Base-by-base conservation (phyloP, 192 early-diverging fungal genomes). In the Phycomyces blakesleeanus region DNA sequence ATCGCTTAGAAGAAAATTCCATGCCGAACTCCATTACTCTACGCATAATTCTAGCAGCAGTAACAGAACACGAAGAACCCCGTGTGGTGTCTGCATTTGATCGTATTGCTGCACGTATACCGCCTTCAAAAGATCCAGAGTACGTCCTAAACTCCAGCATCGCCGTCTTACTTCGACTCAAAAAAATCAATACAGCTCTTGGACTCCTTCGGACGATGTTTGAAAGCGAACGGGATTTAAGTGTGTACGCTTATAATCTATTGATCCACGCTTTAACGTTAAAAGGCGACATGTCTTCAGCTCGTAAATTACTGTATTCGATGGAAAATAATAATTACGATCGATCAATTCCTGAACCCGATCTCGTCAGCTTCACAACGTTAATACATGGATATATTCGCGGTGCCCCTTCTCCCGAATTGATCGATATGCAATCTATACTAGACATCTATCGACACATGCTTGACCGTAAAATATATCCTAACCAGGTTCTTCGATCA, bases 331-430 rank as follows among this genome's bases (percentile, higher is more conserved):
- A 27, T 8, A 9, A 56, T 16, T 41, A 50, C 0, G 44, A 66
- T 40, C 44, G 54, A 6, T 41, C 52, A 25, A 53, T 63, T 38
- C 71, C 71, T 7, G 22, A 55, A 5, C 71, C 71, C 1, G 65
- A 73, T 49, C 22, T 67, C 26, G 57, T 67, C 21, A 67, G 55
- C 6, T 73, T 59, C 39, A 67, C 71, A 3, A 63, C 61, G 0
- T 50, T 73, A 21, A 73, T 73, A 16, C 60, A 73, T 47, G 61
- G 55, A 5, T 55, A 67, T 54, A 53, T 73, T 20, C 56, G 61
- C 10, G 41, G 20, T 11, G 37, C 58, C 25, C 38, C 66, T 20
- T 26, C 50, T 8, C 49, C 37, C 21, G 40, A 59, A 27, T 7
- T 52, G 3, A 26, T 51, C 15, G 39, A 62, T 29, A 9, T 62